These are phyloP conservation scores for Rhynchosporium secalis DNA, from an alignment of 2,329 filamentous ascomycete species.

Conservation along the genomic window DNA sequence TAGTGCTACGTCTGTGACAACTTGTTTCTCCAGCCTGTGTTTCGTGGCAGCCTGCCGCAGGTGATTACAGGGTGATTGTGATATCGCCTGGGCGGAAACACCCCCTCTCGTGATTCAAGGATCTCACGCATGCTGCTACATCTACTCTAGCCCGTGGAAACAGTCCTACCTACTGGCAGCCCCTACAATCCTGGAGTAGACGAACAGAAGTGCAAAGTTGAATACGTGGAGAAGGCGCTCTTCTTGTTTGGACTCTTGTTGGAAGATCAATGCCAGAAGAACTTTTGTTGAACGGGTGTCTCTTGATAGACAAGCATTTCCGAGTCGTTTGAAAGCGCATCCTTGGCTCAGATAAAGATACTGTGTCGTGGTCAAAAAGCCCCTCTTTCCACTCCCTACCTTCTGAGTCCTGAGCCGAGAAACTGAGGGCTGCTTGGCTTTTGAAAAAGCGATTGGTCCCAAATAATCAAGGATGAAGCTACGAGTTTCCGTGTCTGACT, in stretches of 20 bases:
- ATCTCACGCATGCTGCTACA: conserved; percentile 8
- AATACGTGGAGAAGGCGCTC: not conserved
- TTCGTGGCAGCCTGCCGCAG: not conserved
- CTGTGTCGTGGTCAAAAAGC: not conserved
- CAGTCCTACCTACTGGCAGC: not conserved
- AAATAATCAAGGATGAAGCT: not conserved
- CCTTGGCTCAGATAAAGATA: not conserved
- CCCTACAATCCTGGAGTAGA: not conserved
- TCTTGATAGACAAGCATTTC: not conserved
- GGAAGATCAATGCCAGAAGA: not conserved
- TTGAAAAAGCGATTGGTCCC: not conserved
- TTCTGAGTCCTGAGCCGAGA: not conserved
- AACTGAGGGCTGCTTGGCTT: not conserved
- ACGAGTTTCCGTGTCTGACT: conserved; percentile 3
- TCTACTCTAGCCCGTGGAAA: conserved; percentile 1
- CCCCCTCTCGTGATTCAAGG: not conserved
- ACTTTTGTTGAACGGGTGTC: not conserved
- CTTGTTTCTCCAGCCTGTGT: not conserved
- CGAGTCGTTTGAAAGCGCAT: not conserved
- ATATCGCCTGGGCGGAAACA: not conserved
- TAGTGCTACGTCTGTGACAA: not conserved
- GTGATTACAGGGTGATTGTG: conserved; percentile 1
- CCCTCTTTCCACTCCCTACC: not conserved
- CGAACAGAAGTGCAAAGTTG: conserved; percentile 3
- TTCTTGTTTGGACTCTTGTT: not conserved